A percentile compares a stretch with the other conserved stretches of the same genome.
phyloP scores from a whole-genome alignment of 768 basidiomycete species.

The Flagelloscypha sp. region DNA sequence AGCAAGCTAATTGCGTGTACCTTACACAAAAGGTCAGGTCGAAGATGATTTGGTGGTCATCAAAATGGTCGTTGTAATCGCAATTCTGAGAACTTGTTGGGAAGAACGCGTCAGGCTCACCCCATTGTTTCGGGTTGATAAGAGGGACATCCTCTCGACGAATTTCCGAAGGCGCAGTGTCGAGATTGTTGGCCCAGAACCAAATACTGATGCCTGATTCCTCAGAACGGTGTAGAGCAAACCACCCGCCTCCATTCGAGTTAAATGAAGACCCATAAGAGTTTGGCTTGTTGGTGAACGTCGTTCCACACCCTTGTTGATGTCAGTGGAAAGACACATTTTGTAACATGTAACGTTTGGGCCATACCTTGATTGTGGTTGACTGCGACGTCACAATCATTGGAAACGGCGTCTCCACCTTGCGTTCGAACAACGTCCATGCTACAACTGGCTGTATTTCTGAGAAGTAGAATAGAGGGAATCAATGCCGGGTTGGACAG shows the following conservation, averaged over 20 bases:
- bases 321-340: too few relatives aligned
- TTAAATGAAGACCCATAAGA: constrained; percentile 47
- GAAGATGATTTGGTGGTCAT: constrained; percentile 45
- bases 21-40: constrained; percentile 57
- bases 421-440: constrained; percentile 3
- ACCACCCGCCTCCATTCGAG: constrained; percentile 49
- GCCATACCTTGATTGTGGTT: constrained; percentile 41
- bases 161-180: constrained; percentile 35
- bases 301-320: constrained; percentile 50
- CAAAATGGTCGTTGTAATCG: constrained; percentile 44
- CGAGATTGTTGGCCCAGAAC: constrained; percentile 48
- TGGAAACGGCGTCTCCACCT: constrained; percentile 20
- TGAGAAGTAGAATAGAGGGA: too few relatives aligned
- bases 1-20: constrained; percentile 7
- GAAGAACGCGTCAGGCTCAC: constrained; percentile 41
- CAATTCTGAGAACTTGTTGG: constrained; percentile 38
- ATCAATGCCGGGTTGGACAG: too few relatives aligned
- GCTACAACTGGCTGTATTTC: too few relatives aligned
- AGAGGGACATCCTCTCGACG: constrained; percentile 14
- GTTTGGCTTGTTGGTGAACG: constrained; percentile 24
- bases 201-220: constrained; percentile 45
- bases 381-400: constrained; percentile 38
- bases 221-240: constrained; percentile 37
- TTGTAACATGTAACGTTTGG: constrained; percentile 17
- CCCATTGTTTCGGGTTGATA: too few relatives aligned